A percentile compares a stretch with the other conserved stretches of the same genome.
These are phyloP conservation scores for Cyclocybe aegerita DNA, from an alignment of 768 basidiomycete species.

Conservation along the genomic window DNA sequence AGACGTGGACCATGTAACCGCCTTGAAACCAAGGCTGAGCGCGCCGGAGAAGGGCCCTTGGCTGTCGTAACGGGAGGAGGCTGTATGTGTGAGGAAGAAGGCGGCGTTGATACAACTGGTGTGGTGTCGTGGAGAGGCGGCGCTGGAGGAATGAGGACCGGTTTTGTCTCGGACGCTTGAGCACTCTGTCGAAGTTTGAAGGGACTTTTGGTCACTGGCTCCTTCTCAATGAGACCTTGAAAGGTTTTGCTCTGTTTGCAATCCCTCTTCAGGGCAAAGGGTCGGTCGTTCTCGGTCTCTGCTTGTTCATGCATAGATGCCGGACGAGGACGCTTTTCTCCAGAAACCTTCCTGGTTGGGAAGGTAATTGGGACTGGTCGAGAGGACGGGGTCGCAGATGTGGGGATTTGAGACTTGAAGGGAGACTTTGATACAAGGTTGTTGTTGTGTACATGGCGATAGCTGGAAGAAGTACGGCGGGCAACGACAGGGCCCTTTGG, in stretches of 20 bases:
- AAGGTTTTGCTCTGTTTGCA: slow-evolving; percentile 75
- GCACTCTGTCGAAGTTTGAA: slow-evolving; percentile 46
- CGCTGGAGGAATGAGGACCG: slow-evolving; percentile 19
- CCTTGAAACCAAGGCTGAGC: slow-evolving; percentile 68
- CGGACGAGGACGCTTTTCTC: slow-evolving; percentile 77
- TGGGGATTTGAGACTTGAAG: slow-evolving; percentile 68
- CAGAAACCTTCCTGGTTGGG: slow-evolving; percentile 58
- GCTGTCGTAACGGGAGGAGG: slow-evolving; percentile 16
- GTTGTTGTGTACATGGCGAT: slow-evolving; percentile 73
- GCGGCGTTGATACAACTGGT: slow-evolving; percentile 17
- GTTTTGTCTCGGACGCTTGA: slow-evolving; percentile 22
- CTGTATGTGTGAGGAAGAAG: slow-evolving; percentile 19
- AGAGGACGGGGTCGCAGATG: slow-evolving; percentile 42
- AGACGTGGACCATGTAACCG: slow-evolving; percentile 77
- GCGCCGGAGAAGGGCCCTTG: slow-evolving; percentile 49
- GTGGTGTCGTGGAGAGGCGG: slow-evolving; percentile 19
- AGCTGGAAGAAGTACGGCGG: slow-evolving; percentile 75
- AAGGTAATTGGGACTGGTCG: slow-evolving; percentile 30
- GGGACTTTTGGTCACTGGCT: slow-evolving; percentile 82
- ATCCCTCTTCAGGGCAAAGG: slow-evolving; percentile 67
- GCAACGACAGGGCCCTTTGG: slow-evolving; percentile 52
- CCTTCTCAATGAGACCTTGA: slow-evolving; percentile 70
- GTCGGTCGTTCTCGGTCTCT: slow-evolving; percentile 68
- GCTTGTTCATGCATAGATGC: slow-evolving; percentile 69
- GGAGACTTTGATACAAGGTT: slow-evolving; percentile 86